Evolutionary conservation across 768 basidiomycete species (phyloP), one percentile per base, ranked within the genome.

Genomic region (Podaxis pistillaris): DNA sequence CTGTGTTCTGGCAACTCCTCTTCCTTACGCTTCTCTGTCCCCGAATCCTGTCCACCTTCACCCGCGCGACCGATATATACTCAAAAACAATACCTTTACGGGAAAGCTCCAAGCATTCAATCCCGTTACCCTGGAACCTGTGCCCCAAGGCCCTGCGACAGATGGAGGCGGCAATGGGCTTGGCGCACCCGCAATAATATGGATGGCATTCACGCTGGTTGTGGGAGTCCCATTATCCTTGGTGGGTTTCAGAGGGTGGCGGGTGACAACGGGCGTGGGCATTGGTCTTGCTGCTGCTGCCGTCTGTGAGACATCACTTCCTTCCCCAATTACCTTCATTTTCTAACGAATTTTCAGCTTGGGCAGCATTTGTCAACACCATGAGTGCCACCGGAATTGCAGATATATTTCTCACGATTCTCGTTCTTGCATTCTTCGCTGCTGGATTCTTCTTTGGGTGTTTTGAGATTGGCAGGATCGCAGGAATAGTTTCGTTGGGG

Each of bases 341-440:
- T 55, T 37, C 13, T 65, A n/a, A 58, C 40, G 22, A 55, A 26
- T 3, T 51, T 49, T 8, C 63, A 87, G 87, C 83, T 4, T 90
- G 88, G 88, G 79, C 84, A 6, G 83, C 87, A 11, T 75, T 90
- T 53, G 75, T 85, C 60, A 90, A 87, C 70, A 79, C 84, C 1
- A 71, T 84, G 2, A 74, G 77, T 62, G 72, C 80, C 2, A 68
- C 74, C 6, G 83, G 85, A 22, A 66, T 88, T 11, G 71, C 83
- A 0, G 88, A 90, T 68, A 60, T 82, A 19, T 68, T 82, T 4
- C 72, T 90, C 46, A 81, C 81, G 0, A 62, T 78, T 41, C 76
- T 86, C 56, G 75, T 82, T 7, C 61, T 89, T 26, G 78, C 71
- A 0, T 75, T 85, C 56, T 88, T 86, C 66, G 66, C 71, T 40